A percentile compares a stretch with the other conserved stretches of the same genome.
These are phyloP conservation scores for Xylariaceae sp. DNA, from an alignment of 2,329 filamentous ascomycete genomes.

Conservation along the genomic window DNA sequence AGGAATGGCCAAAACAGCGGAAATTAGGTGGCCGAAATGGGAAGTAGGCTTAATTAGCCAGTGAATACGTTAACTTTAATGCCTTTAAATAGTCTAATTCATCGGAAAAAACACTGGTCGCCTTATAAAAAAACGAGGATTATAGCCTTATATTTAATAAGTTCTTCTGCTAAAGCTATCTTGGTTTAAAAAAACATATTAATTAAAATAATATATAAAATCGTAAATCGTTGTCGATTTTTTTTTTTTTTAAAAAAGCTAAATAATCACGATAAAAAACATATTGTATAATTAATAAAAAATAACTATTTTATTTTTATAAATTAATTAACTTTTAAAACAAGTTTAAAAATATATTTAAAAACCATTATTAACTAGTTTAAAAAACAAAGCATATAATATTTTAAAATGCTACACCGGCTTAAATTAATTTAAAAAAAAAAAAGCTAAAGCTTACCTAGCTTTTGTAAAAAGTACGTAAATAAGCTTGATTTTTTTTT, in stretches of 20 bases:
- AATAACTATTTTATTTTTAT: not conserved
- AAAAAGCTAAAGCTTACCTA: not conserved
- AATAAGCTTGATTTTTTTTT: not conserved
- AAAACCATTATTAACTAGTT: not conserved
- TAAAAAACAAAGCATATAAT: not conserved
- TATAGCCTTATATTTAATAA: not conserved
- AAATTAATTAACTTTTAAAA: not conserved
- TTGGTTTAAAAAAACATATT: not conserved
- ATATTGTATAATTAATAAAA: not conserved
- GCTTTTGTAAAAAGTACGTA: not conserved
- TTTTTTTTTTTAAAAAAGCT: not conserved
- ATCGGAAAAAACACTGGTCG: not conserved
- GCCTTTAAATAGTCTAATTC: not conserved
- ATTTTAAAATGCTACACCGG: not conserved
- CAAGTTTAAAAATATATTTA: not conserved
- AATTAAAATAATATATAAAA: not conserved
- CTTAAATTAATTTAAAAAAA: not conserved
- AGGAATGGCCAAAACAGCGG: too few species aligned
- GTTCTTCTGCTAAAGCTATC: not conserved
- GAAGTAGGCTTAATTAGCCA: too few species aligned
- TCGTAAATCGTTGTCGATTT: not conserved
- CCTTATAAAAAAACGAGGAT: conserved; percentile 5
- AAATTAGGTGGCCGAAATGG: too few species aligned
- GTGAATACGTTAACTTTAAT: too few species aligned
- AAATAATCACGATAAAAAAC: not conserved